phyloP scores from a whole-genome alignment of 2,329 filamentous ascomycete species.

The Didymella segeticola region DNA sequence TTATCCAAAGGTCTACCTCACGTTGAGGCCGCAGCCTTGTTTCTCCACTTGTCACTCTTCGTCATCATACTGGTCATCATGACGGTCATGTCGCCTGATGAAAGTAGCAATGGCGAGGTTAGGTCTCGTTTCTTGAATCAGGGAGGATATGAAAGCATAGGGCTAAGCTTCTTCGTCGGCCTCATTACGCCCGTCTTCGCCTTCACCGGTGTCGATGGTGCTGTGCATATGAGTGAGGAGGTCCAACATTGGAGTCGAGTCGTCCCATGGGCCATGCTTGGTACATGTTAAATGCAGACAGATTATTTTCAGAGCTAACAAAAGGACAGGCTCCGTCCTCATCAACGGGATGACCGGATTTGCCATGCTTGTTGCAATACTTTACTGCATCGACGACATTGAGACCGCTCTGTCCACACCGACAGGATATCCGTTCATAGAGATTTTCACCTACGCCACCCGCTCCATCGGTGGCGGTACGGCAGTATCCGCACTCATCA shows the following conservation, averaged over 20 bases:
- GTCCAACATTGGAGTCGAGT: slow-evolving; percentile 20
- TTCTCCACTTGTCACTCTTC: slow-evolving; percentile 49
- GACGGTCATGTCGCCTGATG: slow-evolving; percentile 51
- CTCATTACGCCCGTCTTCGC: slow-evolving; percentile 38
- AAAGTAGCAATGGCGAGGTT: slow-evolving; percentile 41
- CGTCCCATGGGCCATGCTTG: slow-evolving; percentile 20
- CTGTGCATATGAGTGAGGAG: slow-evolving; percentile 25
- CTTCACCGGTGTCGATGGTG: slow-evolving; percentile 26
- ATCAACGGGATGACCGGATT: slow-evolving; percentile 26
- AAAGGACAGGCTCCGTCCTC: slow-evolving; percentile 27
- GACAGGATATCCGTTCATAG: slow-evolving; percentile 54
- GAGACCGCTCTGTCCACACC: slow-evolving; percentile 26
- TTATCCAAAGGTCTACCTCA: slow-evolving; percentile 49
- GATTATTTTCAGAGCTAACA: neutral
- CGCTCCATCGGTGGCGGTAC: slow-evolving; percentile 46
- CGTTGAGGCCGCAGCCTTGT: neutral
- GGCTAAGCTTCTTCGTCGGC: slow-evolving; percentile 51
- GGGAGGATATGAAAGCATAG: slow-evolving; percentile 52
- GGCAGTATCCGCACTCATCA: slow-evolving; percentile 45
- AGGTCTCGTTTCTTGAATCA: slow-evolving; percentile 54
- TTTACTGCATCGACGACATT: slow-evolving; percentile 42
- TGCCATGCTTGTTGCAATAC: slow-evolving; percentile 42
- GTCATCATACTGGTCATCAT: slow-evolving; percentile 56
- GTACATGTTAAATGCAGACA: slow-evolving; percentile 10
- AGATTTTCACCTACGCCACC: slow-evolving; percentile 48